Base-by-base conservation (phyloP, 768 basidiomycete genomes). In the Kwoniella newhampshirensis region DNA sequence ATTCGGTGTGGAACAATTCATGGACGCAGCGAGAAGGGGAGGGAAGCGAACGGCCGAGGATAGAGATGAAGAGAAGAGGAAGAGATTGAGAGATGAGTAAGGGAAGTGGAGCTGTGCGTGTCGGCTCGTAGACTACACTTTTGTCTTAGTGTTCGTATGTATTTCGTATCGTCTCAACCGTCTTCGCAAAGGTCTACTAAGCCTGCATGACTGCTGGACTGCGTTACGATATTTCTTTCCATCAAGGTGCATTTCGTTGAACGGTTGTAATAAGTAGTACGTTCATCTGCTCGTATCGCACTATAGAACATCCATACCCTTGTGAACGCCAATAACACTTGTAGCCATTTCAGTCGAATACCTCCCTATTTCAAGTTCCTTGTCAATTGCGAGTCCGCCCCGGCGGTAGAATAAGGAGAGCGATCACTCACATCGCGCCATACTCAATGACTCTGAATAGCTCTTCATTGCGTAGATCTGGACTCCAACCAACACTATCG, bases 1-100 rank as follows among this genome's bases (percentile, higher is more conserved):
- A 18, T 97, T 97, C 72, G 94, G 94, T 61, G 81, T 97, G 62
- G 89, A 96, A 77, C 86, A 94, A 75, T 98, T 99, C 81, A 82
- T 98, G 81, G 91, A 97, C 74, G 90, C 92, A 76, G 96, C 94
- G 17, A 96, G 91, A 82, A 86, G 86, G 21, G 94, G 92, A n/a
- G 85, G 86, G 77, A 94, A 94, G 80, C 81, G 91, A 60, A 48
- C 63, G 11, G 70, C 70, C 1, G 70, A 59, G 6, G 54, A 59
- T 20, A 51, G 46, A 6, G 35, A 50, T 41, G 59, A 49, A 6
- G 52, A 58, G 37, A 35, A 32, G 40, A 40, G 63, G 35, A 60
- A 64, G 51, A 47, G 55, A 27, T 15, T 13, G 30, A 42, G 63
- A 27, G 59, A 60, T 20, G 57, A 57, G 35, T 42, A 62, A 28